A percentile compares a stretch with the other conserved stretches of the same genome.
These are phyloP conservation scores for Trichoderma sp. DNA, from an alignment of 2,329 filamentous ascomycete species.

Conservation along the genomic window DNA sequence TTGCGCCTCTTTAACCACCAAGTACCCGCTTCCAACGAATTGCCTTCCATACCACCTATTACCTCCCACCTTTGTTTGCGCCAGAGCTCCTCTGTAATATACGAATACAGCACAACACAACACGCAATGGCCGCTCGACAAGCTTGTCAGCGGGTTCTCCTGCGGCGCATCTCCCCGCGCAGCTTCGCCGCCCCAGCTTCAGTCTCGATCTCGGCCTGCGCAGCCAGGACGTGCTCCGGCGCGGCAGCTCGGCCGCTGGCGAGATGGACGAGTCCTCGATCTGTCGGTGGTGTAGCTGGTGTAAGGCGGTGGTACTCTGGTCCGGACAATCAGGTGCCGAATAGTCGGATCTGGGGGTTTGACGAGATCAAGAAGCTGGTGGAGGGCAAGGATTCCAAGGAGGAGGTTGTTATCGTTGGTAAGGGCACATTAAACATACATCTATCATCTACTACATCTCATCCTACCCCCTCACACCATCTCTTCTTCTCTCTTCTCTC, in stretches of 20 bases:
- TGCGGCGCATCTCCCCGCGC: background rate
- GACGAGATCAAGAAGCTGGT: constrained; percentile 28
- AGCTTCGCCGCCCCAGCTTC: background rate
- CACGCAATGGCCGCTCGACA: background rate
- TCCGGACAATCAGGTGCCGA: constrained; percentile 10
- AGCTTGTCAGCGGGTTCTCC: background rate
- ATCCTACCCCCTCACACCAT: background rate
- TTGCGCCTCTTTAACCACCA: background rate
- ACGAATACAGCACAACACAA: background rate
- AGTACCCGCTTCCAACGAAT: background rate
- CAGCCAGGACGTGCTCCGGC: background rate
- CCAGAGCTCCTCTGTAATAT: background rate
- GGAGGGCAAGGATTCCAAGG: constrained; percentile 10
- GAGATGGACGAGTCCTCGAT: background rate
- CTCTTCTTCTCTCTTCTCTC: background rate
- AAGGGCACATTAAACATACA: constrained; percentile 24
- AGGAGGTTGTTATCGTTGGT: constrained; percentile 50
- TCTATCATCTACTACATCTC: background rate
- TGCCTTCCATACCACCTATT: no score
- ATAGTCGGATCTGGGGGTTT: constrained; percentile 49
- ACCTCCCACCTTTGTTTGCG: background rate
- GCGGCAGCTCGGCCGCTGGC: background rate
- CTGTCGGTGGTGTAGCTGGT: background rate
- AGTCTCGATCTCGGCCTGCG: background rate
- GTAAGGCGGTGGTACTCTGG: constrained; percentile 33